A percentile compares a stretch with the other conserved stretches of the same genome.
Evolutionary conservation across 108 stramenopile genomes (phyloP).

Genomic region (Cyclostephanos invisitatus): DNA sequence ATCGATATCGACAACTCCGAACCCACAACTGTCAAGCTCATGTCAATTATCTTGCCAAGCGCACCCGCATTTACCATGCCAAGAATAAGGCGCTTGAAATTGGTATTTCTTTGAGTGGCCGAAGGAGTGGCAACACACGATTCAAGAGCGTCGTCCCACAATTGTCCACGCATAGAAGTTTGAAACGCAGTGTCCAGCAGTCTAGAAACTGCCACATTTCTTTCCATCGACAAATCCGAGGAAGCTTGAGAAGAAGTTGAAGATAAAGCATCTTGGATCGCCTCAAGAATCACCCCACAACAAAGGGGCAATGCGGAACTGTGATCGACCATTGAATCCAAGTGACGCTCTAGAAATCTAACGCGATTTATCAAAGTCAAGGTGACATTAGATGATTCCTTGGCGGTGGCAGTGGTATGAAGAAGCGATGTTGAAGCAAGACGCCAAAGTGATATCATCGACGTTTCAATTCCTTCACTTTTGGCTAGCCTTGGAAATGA

Average conservation of each 20-base stretch:
- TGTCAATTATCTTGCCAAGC: constrained; percentile 56
- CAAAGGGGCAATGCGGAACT: constrained; percentile 6
- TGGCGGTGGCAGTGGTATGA: constrained; percentile 20
- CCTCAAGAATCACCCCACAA: constrained; percentile 36
- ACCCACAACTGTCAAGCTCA: constrained; percentile 55
- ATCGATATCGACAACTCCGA: constrained; percentile 8
- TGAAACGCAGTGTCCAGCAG: constrained; percentile 69
- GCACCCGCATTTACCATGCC: constrained; percentile 81
- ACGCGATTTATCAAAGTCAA: constrained; percentile 43
- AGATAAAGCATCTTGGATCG: constrained; percentile 22
- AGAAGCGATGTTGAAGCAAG: constrained; percentile 39
- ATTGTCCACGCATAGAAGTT: constrained; percentile 49
- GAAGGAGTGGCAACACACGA: constrained; percentile 63
- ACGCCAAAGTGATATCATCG: constrained; percentile 29
- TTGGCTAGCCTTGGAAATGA: constrained; percentile 14
- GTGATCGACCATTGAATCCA: constrained; percentile 20
- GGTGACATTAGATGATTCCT: background rate
- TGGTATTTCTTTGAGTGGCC: constrained; percentile 30
- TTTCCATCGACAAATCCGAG: constrained; percentile 14
- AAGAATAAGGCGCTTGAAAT: constrained; percentile 61
- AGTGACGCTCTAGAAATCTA: constrained; percentile 27
- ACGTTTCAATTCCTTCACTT: constrained; percentile 6
- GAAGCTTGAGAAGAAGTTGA: constrained; percentile 22
- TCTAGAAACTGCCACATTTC: constrained; percentile 51
- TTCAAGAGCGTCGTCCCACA: constrained; percentile 70